phyloP scores from a whole-genome alignment of 345 rosid species.

The Pistacia atlantica region DNA sequence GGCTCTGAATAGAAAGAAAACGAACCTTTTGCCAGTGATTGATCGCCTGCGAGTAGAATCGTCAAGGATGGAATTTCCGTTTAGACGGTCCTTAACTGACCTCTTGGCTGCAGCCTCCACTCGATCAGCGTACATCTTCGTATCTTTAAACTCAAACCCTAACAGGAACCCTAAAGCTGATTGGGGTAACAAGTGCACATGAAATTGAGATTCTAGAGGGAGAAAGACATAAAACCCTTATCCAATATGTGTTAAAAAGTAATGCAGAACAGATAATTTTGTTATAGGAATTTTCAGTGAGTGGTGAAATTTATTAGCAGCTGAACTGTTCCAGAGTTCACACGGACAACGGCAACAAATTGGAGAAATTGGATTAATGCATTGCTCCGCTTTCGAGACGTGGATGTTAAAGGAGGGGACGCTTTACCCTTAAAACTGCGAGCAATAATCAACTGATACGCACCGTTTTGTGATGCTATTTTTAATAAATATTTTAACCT shows the following conservation, averaged over 20 bases:
- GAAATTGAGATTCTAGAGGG: neutral
- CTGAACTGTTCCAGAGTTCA: neutral
- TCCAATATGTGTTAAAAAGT: neutral
- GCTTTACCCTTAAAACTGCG: too few relatives aligned
- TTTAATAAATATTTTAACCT: too few relatives aligned
- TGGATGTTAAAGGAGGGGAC: too few relatives aligned
- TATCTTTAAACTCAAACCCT: slow-evolving; percentile 43
- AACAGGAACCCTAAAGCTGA: slow-evolving; percentile 2
- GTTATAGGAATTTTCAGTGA: neutral
- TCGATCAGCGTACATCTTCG: slow-evolving; percentile 89
- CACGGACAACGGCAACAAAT: too few relatives aligned
- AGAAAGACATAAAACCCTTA: slow-evolving; percentile 5
- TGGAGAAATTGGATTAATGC: too few relatives aligned
- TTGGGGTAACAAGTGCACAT: neutral
- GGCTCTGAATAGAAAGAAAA: neutral
- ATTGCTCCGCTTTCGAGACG: too few relatives aligned
- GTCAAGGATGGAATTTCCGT: slow-evolving; percentile 45
- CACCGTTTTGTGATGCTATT: too few relatives aligned
- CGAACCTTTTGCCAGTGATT: slow-evolving; percentile 84
- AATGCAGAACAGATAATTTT: neutral
- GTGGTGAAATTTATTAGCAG: neutral
- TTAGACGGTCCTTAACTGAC: slow-evolving; percentile 78
- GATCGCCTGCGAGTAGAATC: slow-evolving; percentile 56
- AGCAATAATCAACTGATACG: too few relatives aligned
- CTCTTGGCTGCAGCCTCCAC: slow-evolving; percentile 65